Evolutionary conservation across 331 rosid species (phyloP), one percentile per base, ranked within the genome.

Genomic region (Phaseolus coccineus): DNA sequence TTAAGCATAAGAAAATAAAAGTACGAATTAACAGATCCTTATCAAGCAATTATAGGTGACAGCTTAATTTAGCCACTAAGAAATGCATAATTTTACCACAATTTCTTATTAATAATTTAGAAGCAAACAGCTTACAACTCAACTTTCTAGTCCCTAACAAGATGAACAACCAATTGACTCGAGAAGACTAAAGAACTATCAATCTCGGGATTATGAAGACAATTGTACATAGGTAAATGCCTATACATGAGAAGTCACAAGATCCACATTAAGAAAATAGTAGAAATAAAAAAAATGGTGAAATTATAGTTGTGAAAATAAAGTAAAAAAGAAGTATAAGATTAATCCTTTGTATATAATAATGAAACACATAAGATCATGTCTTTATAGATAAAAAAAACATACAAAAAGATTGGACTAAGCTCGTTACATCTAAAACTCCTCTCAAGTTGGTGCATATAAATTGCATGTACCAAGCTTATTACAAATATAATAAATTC

Each of bases 61-160:
- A 76, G 39, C 57, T 31, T 37, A 70, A 53, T 33, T 14, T 53
- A 22, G n/a, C n/a, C n/a, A n/a, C n/a, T 44, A 57, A 73, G 69
- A 47, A 69, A 78, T 69, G 77, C 69, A 63, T 30, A 56, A 55
- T 53, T 61, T 59, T 71, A n/a, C 51, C 73, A 70, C 72, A n/a
- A 57, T 55, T 47, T 42, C 73, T 35, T 51, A 71, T 35, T 69
- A 57, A 71, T 69, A 73, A 65, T 66, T 58, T 25, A 67, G 59
- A 69, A 40, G 28, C 70, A 76, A 67, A 28, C 63, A 46, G 79
- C 58, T 70, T 51, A 22, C 63, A 46, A 76, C 58, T 70, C 59
- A 80, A 77, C 71, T 64, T 69, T 56, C 78, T 13, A 24, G 71
- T 66, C 19, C 42, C 57, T 71, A 55, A 47, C 30, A 63, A 14